A percentile compares a stretch with the other conserved stretches of the same genome.
These are phyloP conservation scores for Digitaria exilis DNA, from an alignment of 202 grass and related monocot species.

Conservation along the genomic window DNA sequence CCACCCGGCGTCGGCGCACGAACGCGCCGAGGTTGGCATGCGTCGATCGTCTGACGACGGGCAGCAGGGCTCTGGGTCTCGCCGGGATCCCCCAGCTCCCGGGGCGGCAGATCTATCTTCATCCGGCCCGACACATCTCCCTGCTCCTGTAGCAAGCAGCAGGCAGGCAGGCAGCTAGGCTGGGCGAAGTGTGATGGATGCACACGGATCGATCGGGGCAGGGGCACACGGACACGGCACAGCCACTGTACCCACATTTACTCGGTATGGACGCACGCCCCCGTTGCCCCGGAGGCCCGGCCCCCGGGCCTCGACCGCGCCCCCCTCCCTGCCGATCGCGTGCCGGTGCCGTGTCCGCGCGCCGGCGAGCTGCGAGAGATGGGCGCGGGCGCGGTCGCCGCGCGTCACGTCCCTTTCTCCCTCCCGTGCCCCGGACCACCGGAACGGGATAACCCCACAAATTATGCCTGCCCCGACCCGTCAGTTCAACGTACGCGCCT, in stretches of 20 bases:
- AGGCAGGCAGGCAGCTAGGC: background rate
- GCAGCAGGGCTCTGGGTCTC: background rate
- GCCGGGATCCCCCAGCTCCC: background rate
- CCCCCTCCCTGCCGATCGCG: slow-evolving; percentile 1
- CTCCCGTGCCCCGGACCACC: background rate
- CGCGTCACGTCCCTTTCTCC: slow-evolving; percentile 42
- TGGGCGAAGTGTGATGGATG: background rate
- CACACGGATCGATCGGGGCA: background rate
- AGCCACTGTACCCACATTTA: slow-evolving; percentile 17
- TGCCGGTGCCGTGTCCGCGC: slow-evolving; percentile 39
- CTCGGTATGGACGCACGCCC: slow-evolving; percentile 37
- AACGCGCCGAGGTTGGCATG: background rate
- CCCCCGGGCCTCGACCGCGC: background rate
- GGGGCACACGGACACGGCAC: background rate
- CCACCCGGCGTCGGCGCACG: slow-evolving; percentile 26
- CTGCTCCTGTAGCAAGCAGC: background rate
- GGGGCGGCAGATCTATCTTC: slow-evolving; percentile 26
- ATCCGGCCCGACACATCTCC: background rate
- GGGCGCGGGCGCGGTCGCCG: slow-evolving; percentile 32
- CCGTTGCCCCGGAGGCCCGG: background rate
- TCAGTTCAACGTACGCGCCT: slow-evolving; percentile 35
- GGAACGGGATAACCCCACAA: background rate
- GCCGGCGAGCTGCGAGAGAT: slow-evolving; percentile 38
- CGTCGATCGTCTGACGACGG: background rate
- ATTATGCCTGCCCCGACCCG: slow-evolving; percentile 12